Base-by-base conservation (phyloP, 202 grass and related monocot genomes). In the Zoysia matrella region DNA sequence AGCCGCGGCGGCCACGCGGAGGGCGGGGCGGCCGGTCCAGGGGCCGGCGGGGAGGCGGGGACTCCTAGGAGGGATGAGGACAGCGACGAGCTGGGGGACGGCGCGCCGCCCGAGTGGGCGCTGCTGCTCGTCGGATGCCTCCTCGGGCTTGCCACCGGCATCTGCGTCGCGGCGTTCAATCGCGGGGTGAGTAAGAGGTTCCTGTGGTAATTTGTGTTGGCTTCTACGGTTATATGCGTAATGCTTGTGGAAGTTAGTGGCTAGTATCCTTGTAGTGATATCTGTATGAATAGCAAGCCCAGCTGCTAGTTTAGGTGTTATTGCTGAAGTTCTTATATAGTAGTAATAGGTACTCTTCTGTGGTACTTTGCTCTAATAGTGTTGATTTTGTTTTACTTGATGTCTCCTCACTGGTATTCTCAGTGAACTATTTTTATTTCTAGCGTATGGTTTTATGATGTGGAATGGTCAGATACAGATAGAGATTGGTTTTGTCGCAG, bases 131-230 rank as follows among this genome's bases (percentile, higher is more conserved):
- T 99, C 13, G 93, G 96, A 45, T 99, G 96, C 91, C 88, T 99
- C 66, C 96, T 99, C 55, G 93, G 96, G 13, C 90, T 99, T 45
- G 91, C 93, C 44, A 96, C 96, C 12, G 96, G 91, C 44, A 88
- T 99, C 69, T 99, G 83, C 69, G 93, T 99, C 74, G 96, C 96
- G 42, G 87, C 85, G 11, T 99, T 99, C 67, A 99, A 99, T 73
- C 96, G 89, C 36, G 93, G 96, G 83, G 96, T 99, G 74, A 90
- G 96, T 88, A 46, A 81, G 80, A 75, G 74, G 71, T 88, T 46
- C 61, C 44, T 52, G 41, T 36, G 42, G 15, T 7, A 53, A 50
- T 42, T 83, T 64, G 18, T 47, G 18, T 36, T 58, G 52, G 65
- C 81, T 84, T 8, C 51, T 66, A 36, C n/a, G 3, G 51, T 47